Evolutionary conservation across 2,329 filamentous ascomycete genomes (phyloP), one percentile per base, ranked within the genome.

Genomic region (Exserohilum rostratum): DNA sequence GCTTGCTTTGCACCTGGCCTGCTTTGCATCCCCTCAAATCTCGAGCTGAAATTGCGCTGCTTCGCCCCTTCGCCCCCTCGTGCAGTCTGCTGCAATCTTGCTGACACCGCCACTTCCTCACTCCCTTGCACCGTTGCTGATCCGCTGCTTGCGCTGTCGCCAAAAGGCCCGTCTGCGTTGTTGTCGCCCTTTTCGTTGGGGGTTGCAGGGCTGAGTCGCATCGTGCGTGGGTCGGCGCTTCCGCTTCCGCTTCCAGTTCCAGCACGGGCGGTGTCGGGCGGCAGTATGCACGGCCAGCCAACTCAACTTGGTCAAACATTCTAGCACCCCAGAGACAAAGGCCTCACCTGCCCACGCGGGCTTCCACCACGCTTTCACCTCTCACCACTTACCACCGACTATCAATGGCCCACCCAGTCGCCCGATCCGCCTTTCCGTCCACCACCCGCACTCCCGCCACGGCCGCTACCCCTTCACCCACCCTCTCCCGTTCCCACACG

Each of bases 381-480:
- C 43, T 44, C 44, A 43, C 43, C 38, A 40, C 52, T 48, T 22
- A 29, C 50, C 55, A 38, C 13, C 33, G 49, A 54, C 62, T 52
- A 53, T 54, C 64, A 67, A 75, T 75, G 72, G 71, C 71, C 50
- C 67, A 69, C 37, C 42, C 62, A 38, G 50, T 61, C 43, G 45
- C 63, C 46, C 57, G 65, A 38, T 53, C 65, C 44, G 44, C 62
- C 61, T 50, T 64, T 54, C 54, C 66, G 54, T 48, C 66, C 39
- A 59, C 39, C 57, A 58, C 57, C 33, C 50, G 61, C 52, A 54
- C 56, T 53, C 57, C 71, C 51, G 71, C 74, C 58, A 38, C 60
- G 40, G 50, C 66, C 52, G 60, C 71, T 33, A 72, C 75, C 57
- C 74, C 66, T 64, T 75, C 73, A 63, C 70, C 80, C 71, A 40